These are phyloP conservation scores for Suillus lakei DNA, from an alignment of 768 basidiomycete species.

Conservation along the genomic window DNA sequence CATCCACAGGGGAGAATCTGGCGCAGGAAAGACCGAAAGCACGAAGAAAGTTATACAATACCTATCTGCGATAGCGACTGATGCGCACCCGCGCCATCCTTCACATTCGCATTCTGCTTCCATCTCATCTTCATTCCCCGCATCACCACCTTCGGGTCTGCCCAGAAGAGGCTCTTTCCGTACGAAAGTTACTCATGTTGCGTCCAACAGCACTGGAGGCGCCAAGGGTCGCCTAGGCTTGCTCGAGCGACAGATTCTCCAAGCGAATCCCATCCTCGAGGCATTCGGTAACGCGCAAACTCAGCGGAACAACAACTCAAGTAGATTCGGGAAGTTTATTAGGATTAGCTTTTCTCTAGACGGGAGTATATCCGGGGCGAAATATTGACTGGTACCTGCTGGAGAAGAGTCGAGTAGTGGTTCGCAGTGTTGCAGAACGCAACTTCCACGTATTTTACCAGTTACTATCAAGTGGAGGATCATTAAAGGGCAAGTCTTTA, in stretches of 20 bases:
- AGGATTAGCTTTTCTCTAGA: constrained; percentile 92
- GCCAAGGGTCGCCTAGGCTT: constrained; percentile 82
- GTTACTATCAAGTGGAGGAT: constrained; percentile 75
- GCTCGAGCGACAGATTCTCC: constrained; percentile 93
- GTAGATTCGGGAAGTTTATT: constrained; percentile 98
- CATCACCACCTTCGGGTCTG: constrained; percentile 69
- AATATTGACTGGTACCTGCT: constrained; percentile 99
- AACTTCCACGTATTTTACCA: constrained; percentile 99
- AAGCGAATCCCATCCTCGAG: constrained; percentile 97
- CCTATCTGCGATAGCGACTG: constrained; percentile 94
- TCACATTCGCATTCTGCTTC: constrained; percentile 75
- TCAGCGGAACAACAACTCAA: constrained; percentile 97
- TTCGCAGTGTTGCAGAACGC: constrained; percentile 85
- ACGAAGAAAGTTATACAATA: constrained; percentile 99
- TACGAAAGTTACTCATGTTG: constrained; percentile 49
- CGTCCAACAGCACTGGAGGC: constrained; percentile 48
- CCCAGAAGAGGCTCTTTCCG: constrained; percentile 69
- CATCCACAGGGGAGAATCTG: constrained; percentile 87
- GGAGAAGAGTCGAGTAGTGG: constrained; percentile 96
- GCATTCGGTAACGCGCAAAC: constrained; percentile 99
- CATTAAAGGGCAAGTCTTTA: constrained; percentile 62
- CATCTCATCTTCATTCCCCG: constrained; percentile 54
- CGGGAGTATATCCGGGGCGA: constrained; percentile 96
- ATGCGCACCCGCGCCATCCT: constrained; percentile 58
- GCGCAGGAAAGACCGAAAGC: constrained; percentile 99